These are phyloP conservation scores for Leccinum arenicola DNA, from an alignment of 768 basidiomycete genomes.

Conservation along the genomic window DNA sequence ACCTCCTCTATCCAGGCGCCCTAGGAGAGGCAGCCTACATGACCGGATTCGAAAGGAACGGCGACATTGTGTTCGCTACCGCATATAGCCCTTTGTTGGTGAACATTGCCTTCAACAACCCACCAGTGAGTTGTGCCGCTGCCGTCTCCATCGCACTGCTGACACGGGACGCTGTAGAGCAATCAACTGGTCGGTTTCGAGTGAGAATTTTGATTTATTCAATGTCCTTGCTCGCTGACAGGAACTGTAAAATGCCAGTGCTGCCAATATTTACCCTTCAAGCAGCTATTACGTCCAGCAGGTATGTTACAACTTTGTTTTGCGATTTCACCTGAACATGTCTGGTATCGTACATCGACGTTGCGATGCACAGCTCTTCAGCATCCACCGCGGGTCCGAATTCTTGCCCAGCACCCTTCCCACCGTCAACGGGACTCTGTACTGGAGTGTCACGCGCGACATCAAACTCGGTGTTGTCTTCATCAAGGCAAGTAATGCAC, in stretches of 20 bases:
- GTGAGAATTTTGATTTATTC: constrained; percentile 34
- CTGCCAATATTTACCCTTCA: constrained; percentile 24
- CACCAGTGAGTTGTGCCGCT: constrained; percentile 44
- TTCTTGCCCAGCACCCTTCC: constrained; percentile 63
- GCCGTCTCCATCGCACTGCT: not conserved
- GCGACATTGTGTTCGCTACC: constrained; percentile 58
- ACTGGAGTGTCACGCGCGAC: constrained; percentile 54
- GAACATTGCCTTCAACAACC: constrained; percentile 38
- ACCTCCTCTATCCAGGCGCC: constrained; percentile 33
- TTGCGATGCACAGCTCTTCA: constrained; percentile 47
- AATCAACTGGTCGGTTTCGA: constrained; percentile 59
- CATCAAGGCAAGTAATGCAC: constrained; percentile 46
- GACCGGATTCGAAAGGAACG: constrained; percentile 60
- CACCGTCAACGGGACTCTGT: constrained; percentile 42
- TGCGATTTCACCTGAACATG: not conserved
- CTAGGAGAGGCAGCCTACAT: constrained; percentile 62
- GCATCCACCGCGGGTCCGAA: constrained; percentile 54
- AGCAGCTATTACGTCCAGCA: constrained; percentile 15
- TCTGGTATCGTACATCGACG: not conserved
- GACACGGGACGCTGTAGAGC: constrained; percentile 24
- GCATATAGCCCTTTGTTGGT: constrained; percentile 57
- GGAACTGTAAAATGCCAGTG: constrained; percentile 30
- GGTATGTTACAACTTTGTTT: constrained; percentile 28
- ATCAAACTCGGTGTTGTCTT: constrained; percentile 34
- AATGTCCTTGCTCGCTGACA: not conserved